Conservation (phyloP, 1,284 basidiomycete species). For the Amylostereum areolatum region DNA sequence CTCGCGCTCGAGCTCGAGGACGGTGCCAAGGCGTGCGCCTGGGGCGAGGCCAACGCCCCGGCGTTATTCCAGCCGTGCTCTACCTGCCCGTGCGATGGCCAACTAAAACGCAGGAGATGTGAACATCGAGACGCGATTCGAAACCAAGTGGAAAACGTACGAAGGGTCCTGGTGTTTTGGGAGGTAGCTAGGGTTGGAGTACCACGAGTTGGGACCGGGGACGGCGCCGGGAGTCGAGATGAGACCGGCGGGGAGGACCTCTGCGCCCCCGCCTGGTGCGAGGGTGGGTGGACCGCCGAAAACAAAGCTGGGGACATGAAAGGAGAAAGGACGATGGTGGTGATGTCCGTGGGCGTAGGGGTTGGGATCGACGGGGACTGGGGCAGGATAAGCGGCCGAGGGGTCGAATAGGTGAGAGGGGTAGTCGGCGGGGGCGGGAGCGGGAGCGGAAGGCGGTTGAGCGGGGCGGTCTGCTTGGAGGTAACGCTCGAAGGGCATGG, state of each 20-base stretch:
- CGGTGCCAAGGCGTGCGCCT: too few relatives aligned
- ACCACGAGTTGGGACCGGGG: conserved; percentile 24
- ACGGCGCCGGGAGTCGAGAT: conserved; percentile 25
- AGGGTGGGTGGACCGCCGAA: conserved; percentile 48
- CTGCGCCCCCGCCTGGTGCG: conserved; percentile 66
- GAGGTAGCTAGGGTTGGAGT: conserved; percentile 46
- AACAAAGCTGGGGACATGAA: conserved; percentile 64
- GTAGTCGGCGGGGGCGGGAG: conserved; percentile 18
- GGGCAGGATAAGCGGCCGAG: neutral
- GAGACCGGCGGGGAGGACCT: conserved; percentile 50
- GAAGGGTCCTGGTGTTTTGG: conserved; percentile 16
- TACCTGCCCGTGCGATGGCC: too few relatives aligned
- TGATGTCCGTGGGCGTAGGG: neutral
- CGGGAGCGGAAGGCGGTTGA: conserved; percentile 4
- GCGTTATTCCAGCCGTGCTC: too few relatives aligned
- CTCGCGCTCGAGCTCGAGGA: too few relatives aligned
- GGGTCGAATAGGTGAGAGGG: conserved; percentile 12
- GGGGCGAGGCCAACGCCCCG: too few relatives aligned
- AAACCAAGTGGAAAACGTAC: conserved; percentile 9
- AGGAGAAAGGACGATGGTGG: conserved; percentile 17
- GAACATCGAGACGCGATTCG: neutral
- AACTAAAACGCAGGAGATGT: too few relatives aligned
- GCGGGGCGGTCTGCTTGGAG: conserved; percentile 18
- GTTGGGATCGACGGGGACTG: neutral
- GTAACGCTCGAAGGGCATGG: conserved; percentile 36